Base-by-base conservation (phyloP, 305 asterid species). In the Fraxinus latifolia region DNA sequence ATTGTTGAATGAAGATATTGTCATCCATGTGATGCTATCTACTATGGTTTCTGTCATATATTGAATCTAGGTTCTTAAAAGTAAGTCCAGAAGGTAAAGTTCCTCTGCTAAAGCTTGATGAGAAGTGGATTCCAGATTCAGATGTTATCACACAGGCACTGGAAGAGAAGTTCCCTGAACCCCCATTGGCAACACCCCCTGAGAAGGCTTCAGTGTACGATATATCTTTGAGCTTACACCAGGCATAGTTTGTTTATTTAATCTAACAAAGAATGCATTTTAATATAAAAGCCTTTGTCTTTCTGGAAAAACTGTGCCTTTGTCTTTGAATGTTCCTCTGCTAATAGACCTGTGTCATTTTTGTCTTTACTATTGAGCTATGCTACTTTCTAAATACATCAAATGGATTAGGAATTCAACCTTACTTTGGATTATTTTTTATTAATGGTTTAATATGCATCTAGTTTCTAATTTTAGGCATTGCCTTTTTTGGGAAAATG, bases 1-100 rank as follows among this genome's bases (percentile, higher is more conserved):
- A 60, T 17, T 77, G 79, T 76, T 76, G 75, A n/a, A 12, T 70
- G 75, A 29, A 6, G 75, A 14, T 36, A 9, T 7, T 75, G 32
- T 34, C 39, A 32, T 34, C 60, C 29, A 23, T 71, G 3, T 19
- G 50, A 72, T 71, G 34, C 44, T 77, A 55, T 25, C 62, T 27
- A 67, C 74, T 27, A 70, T 29, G 21, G 9, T 25, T 68, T 25
- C 33, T 31, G 75, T 29, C 74, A 68, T 29, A 27, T 12, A 31
- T 80, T 15, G 68, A 33, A 25, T 68, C 2, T 72, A 95, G 99
- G 99, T 91, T 95, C 79, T 87, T 94, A 42, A 84, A 84, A 77
- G 47, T 94, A 80, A 94, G 89, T 77, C 98, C 98, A 19, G 97
- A 95, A 77, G 97, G 99, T 85, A 94, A 93, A 88, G 99, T 95